These are phyloP conservation scores for Termitomyces heimii DNA, from an alignment of 768 basidiomycete genomes.

Conservation along the genomic window DNA sequence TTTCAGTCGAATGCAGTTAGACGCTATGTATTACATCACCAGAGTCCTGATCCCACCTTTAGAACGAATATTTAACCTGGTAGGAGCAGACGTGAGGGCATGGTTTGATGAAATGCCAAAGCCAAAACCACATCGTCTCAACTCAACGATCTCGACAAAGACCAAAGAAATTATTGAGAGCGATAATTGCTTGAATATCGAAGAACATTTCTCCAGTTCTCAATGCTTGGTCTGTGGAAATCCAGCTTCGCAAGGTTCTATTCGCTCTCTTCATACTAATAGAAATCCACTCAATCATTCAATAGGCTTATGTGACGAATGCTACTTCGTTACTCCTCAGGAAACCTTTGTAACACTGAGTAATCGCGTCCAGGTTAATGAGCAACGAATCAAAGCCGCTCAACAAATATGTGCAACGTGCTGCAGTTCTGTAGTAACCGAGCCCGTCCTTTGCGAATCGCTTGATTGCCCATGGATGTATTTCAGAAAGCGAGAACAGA, in stretches of 20 bases:
- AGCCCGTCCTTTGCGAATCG: conserved; percentile 71
- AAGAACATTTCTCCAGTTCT: conserved; percentile 67
- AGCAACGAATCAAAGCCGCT: conserved; percentile 46
- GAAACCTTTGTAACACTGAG: conserved; percentile 53
- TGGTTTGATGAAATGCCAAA: conserved; percentile 92
- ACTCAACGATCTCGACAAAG: conserved; percentile 28
- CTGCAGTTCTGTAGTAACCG: conserved; percentile 43
- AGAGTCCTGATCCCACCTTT: conserved; percentile 85
- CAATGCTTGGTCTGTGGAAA: conserved; percentile 68
- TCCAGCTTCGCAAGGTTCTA: conserved; percentile 45
- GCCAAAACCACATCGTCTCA: conserved; percentile 45
- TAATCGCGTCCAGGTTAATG: conserved; percentile 46
- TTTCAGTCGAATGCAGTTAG: conserved; percentile 64
- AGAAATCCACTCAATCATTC: background rate
- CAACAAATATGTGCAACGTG: conserved; percentile 76
- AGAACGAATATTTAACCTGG: conserved; percentile 84
- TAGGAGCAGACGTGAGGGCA: conserved; percentile 78
- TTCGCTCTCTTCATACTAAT: background rate
- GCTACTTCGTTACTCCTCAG: conserved; percentile 39
- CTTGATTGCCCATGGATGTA: conserved; percentile 86
- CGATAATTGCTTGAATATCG: conserved; percentile 47
- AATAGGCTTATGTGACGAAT: conserved; percentile 62
- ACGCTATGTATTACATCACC: conserved; percentile 85
- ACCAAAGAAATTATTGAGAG: conserved; percentile 16
- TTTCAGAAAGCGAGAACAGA: conserved; percentile 56